Conservation (phyloP, 495 filamentous ascomycete species). For the Chaetomium cochliodes region DNA sequence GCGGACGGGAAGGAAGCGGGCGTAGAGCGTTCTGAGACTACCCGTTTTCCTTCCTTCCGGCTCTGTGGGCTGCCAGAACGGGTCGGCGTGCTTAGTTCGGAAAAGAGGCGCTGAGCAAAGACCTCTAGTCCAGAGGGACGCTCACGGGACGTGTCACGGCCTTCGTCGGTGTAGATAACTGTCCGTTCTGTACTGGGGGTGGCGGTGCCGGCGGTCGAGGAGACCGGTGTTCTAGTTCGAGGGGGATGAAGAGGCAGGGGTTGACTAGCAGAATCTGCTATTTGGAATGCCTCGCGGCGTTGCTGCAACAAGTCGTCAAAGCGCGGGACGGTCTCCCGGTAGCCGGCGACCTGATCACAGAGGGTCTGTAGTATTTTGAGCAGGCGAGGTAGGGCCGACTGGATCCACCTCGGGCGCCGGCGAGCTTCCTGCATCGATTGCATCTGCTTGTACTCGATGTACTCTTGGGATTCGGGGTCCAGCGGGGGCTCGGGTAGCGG, state of each 20-base stretch:
- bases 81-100: conserved; percentile 52
- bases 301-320: conserved; percentile 76
- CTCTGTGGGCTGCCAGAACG: conserved; percentile 51
- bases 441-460: conserved; percentile 46
- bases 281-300: conserved; percentile 65
- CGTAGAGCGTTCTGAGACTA: conserved; percentile 31
- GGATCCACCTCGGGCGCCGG: conserved; percentile 50
- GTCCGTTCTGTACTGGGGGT: conserved; percentile 10
- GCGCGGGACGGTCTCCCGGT: conserved; percentile 66
- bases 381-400: conserved; percentile 48
- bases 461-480: conserved; percentile 40
- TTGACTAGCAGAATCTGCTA: conserved; percentile 44
- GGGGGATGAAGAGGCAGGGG: conserved; percentile 25
- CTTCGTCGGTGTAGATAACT: conserved; percentile 33
- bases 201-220: conserved; percentile 7
- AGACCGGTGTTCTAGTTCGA: conserved; percentile 26
- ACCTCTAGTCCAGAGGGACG: conserved; percentile 52
- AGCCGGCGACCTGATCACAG: conserved; percentile 62
- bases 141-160: conserved; percentile 43
- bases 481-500: conserved; percentile 29
- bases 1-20: conserved; percentile 32
- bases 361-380: conserved; percentile 55
- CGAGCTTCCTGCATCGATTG: conserved; percentile 49
- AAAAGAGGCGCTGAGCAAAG: conserved; percentile 56
- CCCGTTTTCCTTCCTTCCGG: conserved; percentile 37